Conservation (phyloP, 805 yeast genomes). For the Cyberlindnera bimundalis region DNA sequence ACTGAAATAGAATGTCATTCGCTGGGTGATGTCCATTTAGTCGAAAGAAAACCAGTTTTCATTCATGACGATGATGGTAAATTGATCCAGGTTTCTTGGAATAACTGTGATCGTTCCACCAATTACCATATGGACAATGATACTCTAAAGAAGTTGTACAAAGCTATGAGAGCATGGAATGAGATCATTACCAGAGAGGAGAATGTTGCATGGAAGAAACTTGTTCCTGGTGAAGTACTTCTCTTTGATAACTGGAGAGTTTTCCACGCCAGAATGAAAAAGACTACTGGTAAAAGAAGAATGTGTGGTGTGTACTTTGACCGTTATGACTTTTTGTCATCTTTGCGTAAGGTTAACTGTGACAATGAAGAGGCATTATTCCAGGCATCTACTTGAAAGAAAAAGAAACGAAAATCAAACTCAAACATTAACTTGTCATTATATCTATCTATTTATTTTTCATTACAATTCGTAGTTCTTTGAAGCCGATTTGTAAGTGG, state of each 20-base stretch:
- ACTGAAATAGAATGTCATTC: constrained; percentile 64
- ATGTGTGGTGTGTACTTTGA: constrained; percentile 73
- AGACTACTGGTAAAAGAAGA: constrained; percentile 62
- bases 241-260: constrained; percentile 75
- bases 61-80: constrained; percentile 49
- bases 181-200: constrained; percentile 45
- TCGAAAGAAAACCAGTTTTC: constrained; percentile 61
- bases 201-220: constrained; percentile 50
- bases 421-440: no score
- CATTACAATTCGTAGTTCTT: constrained; percentile 8
- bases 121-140: constrained; percentile 38
- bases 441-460: background rate
- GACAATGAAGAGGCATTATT: constrained; percentile 44
- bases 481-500: constrained; percentile 1
- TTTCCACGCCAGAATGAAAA: constrained; percentile 59
- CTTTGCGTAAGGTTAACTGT: constrained; percentile 42
- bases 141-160: constrained; percentile 49
- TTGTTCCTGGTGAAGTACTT: constrained; percentile 62
- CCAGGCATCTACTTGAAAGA: constrained; percentile 14
- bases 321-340: constrained; percentile 59
- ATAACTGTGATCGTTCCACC: constrained; percentile 64
- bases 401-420: no score
- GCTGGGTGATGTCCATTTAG: constrained; percentile 70
- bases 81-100: constrained; percentile 65
- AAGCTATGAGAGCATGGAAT: constrained; percentile 57